Base-by-base conservation (phyloP, 23 red algal species). In the Gracilariopsis chorda region DNA sequence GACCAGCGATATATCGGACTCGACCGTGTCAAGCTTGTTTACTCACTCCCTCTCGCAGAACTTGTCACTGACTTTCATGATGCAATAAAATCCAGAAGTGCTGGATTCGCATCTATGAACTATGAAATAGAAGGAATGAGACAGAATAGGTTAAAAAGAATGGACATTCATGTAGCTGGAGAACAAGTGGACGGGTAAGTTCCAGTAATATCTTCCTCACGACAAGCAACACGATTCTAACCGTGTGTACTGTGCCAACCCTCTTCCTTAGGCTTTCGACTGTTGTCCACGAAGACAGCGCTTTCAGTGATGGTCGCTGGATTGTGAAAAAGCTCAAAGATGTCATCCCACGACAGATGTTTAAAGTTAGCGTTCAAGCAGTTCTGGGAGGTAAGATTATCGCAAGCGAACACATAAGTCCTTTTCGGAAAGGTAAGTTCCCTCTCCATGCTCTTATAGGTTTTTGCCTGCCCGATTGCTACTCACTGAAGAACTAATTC, bases 351-450 rank as follows among this genome's bases (percentile, higher is more conserved):
- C 69, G 96, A 48, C 87, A 92, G 48, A 88, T 84, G 53, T 98
- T 98, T 65, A 94, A 98, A 24, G 85, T 98, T 41, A 80, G 48
- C 35, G 82, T 98, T 41, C 96, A 98, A 46, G 96, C 91, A 12
- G 61, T 92, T 48, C 86, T 98, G 5, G 88, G 96, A 33, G 65
- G 64, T 0, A 73, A 90, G 62, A 80, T 94, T 23, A 62, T 98
- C 34, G 96, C 96, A 9, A 91, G 83, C 17, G 80, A 94, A 55
- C 92, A 92, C 56, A 92, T 98, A 37, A 45, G 34, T 28, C 45
- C 93, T 12, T 88, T 43, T 78, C 78, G 90, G 35, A 93, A 93
- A 53, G 84, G 71, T 89, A 35, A 47, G 84, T 24, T 73, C 1
- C n/a, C n/a, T n/a, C n/a, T 35, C 11, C 44, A 10, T 37, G 7